A percentile compares a stretch with the other conserved stretches of the same genome.
Conservation (phyloP, 805 yeast genomes). For the Cyberlindnera xylosilytica region DNA sequence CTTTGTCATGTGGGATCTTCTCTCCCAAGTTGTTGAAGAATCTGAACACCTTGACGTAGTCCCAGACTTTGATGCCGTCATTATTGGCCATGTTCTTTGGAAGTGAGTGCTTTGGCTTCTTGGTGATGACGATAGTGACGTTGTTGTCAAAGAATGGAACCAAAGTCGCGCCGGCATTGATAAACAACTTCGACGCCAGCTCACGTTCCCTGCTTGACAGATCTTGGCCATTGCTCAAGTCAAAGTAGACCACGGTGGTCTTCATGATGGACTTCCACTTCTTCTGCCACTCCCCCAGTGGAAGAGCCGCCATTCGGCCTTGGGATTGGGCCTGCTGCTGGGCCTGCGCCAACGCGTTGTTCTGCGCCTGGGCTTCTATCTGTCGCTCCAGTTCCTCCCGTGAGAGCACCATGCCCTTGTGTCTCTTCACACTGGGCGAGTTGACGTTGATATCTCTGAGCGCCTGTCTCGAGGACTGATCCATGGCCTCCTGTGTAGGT, state of each 20-base stretch:
- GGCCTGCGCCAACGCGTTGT: slow-evolving; percentile 4
- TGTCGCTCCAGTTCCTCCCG: slow-evolving; percentile 4
- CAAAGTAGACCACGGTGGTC: slow-evolving; percentile 55
- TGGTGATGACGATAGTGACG: slow-evolving; percentile 73
- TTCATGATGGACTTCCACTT: slow-evolving; percentile 59
- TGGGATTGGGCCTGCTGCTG: slow-evolving; percentile 14
- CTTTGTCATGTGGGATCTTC: slow-evolving; percentile 16
- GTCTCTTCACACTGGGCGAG: slow-evolving; percentile 28
- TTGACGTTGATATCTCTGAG: slow-evolving; percentile 25
- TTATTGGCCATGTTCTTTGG: slow-evolving; percentile 46
- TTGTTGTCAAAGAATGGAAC: slow-evolving; percentile 55
- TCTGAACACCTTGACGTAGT: slow-evolving; percentile 77
- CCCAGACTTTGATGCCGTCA: slow-evolving; percentile 66
- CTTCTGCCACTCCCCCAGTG: slow-evolving; percentile 52
- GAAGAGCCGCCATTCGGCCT: slow-evolving; percentile 4
- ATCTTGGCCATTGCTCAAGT: slow-evolving; percentile 36
- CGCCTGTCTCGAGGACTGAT: slow-evolving; percentile 19
- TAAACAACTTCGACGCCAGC: slow-evolving; percentile 30
- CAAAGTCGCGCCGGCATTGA: slow-evolving; percentile 49
- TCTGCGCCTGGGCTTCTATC: slow-evolving; percentile 1
- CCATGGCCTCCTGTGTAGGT: slow-evolving; percentile 11
- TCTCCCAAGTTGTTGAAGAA: slow-evolving; percentile 67
- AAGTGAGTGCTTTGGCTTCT: slow-evolving; percentile 45
- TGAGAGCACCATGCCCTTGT: slow-evolving; percentile 14
- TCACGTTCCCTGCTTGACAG: slow-evolving; percentile 30